Base-by-base conservation (phyloP, 106 monocot species). In the Platanthera zijinensis region DNA sequence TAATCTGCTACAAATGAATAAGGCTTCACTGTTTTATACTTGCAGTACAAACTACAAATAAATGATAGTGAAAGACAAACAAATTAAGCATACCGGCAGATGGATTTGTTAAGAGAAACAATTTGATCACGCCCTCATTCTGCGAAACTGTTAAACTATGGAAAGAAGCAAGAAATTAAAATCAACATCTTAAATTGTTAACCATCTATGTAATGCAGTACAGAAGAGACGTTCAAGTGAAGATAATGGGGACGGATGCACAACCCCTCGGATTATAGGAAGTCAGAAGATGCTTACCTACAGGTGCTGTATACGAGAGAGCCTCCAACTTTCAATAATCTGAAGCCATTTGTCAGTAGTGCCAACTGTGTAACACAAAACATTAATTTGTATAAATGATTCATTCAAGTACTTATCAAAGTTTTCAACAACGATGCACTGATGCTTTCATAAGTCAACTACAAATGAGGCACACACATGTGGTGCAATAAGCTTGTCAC, bases 261-360 rank as follows among this genome's bases (percentile, higher is more conserved):
- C 32, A 32, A 67, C 32, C 22, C 25, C 25, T 12, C 39, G 47
- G 48, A 48, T 70, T 70, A 70, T 70, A 48, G 15, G 48, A 70
- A 48, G 17, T 17, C 75, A 74, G 5, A 12, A 28, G 28, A 63
- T 10, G 81, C 82, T 74, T 49, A 92, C 99, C 99, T 99, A 72
- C 99, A 99, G 17, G 99, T 94, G 74, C 94, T 94, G 78, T 99
- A 94, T 6, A 99, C 90, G 54, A 99, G 90, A 47, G 85, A 86
- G 22, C 94, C 99, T 32, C 92, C 94, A 78, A 69, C 75, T 84
- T 84, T 99, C 49, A 99, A 76, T 64, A 94, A 89, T 87, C 79
- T 86, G 80, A 92, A 99, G 74, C 94, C 99, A 89, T 94, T 99
- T 32, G 78, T 87, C 50, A 99, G 85, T 77, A 99, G 92, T 54